Evolutionary conservation across 1,284 basidiomycete genomes (phyloP), one percentile per base, ranked within the genome.

Genomic region (Tremellales sp.): DNA sequence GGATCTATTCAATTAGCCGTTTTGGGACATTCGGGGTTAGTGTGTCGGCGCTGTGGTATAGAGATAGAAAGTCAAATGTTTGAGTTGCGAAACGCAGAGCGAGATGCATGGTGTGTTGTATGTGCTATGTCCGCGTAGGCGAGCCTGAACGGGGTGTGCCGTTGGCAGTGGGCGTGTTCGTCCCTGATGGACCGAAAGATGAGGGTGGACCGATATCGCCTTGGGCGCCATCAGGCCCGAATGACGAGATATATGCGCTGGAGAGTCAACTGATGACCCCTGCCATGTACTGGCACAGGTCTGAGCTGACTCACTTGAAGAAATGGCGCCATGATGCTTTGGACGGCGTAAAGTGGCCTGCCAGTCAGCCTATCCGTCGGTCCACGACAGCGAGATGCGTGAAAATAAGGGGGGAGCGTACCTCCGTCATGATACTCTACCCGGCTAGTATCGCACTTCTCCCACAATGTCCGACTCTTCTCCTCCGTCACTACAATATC

Each of bases 401-500:
- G n/a, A 27, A 15, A 22, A 24, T 2, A 26, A 42, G n/a, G n/a
- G n/a, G 25, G 5, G 22, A 36, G 27, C 60, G 48, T 46, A 67
- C 66, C 71, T 29, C 74, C 74, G n/a, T 72, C 70, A 54, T 76
- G 74, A n/a, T 60, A 49, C 55, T 76, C 73, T 17, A 74, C 59
- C 29, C 73, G 52, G 2, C 60, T 51, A 51, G 70, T 71, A 41
- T 60, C 65, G 26, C 86, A 85, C 4, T 81, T 75, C 1, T 80
- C 78, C 7, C 87, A 69, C 15, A 93, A 72, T 8, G 75, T 73
- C 56, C 79, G 78, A 3, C 85, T 80, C 22, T 86, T 77, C 63
- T 87, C 89, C 58, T 82, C 81, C 3, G 82, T 74, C 3, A 94
- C 86, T 33, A 94, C 80, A 12, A 89, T 80, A 60, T 94, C 90